These are phyloP conservation scores for Guyanaporus albipodus DNA, from an alignment of 768 basidiomycete species.

Conservation along the genomic window DNA sequence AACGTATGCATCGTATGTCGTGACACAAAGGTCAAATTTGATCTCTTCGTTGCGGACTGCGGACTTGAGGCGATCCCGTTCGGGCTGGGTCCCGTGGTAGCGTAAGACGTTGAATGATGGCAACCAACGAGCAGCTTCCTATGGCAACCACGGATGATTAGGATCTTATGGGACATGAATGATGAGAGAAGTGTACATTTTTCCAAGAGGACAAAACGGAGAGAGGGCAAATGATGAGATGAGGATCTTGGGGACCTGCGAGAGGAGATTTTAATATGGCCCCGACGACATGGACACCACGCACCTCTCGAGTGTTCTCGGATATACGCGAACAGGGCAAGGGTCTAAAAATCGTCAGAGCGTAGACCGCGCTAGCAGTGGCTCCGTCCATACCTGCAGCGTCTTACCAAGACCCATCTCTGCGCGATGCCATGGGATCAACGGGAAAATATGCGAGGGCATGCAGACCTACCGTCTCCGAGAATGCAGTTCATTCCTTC, in stretches of 20 bases:
- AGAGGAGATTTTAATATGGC: too few species aligned
- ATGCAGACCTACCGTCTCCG: conserved; percentile 52
- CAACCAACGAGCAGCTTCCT: conserved; percentile 55
- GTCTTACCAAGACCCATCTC: conserved; percentile 67
- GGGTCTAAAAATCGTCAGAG: conserved; percentile 35
- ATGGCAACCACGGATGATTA: conserved; percentile 2
- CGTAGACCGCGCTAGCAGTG: background rate
- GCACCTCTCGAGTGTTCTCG: conserved; percentile 50
- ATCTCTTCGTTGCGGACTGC: conserved; percentile 35
- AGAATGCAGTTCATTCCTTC: conserved; percentile 67
- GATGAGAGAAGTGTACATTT: conserved; percentile 33
- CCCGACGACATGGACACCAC: conserved; percentile 9
- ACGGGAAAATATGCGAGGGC: too few species aligned
- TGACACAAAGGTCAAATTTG: conserved; percentile 50
- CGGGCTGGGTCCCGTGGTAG: conserved; percentile 54
- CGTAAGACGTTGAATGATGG: conserved; percentile 51
- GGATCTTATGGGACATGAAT: background rate
- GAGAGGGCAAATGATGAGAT: conserved; percentile 70
- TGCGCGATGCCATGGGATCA: conserved; percentile 15
- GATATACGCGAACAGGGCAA: conserved; percentile 65
- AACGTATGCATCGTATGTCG: conserved; percentile 65
- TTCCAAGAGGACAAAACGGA: conserved; percentile 63
- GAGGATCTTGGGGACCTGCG: conserved; percentile 48
- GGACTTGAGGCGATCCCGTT: conserved; percentile 53
- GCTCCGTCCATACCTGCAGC: conserved; percentile 40